Conservation (phyloP, 495 filamentous ascomycete species). For the Podospora anserina region DNA sequence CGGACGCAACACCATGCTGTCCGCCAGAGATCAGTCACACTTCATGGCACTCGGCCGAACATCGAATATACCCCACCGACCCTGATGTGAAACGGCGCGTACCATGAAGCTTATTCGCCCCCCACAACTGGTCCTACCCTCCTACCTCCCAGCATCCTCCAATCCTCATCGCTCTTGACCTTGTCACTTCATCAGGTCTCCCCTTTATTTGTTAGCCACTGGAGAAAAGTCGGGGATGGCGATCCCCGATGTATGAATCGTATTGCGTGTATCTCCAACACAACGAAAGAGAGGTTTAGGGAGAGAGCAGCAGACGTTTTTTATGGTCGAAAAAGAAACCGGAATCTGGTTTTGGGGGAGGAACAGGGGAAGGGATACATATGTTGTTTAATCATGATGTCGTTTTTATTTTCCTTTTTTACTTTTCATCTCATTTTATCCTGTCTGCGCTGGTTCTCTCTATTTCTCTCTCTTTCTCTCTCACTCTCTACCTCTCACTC, state of each 20-base stretch:
- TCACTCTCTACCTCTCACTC: constrained; percentile 9
- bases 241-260: neutral
- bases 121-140: neutral
- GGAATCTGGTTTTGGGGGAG: neutral
- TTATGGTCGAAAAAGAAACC: neutral
- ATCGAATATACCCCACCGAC: constrained; percentile 8
- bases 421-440: neutral
- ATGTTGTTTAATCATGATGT: constrained; percentile 44
- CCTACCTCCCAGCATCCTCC: neutral
- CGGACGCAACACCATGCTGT: neutral
- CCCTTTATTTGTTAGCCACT: neutral
- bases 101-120: constrained; percentile 10
- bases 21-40: neutral
- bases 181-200: neutral
- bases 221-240: neutral
- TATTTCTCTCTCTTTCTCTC: constrained; percentile 8
- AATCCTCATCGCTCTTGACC: neutral
- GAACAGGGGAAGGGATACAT: constrained; percentile 27
- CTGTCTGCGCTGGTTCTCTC: constrained; percentile 16
- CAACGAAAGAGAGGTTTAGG: neutral
- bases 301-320: neutral
- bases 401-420: constrained; percentile 22
- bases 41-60: constrained; percentile 4
- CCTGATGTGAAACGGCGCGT: constrained; percentile 8
- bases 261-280: neutral